Evolutionary conservation across 768 basidiomycete species (phyloP).

Genomic region (Rhizopogon sp.): DNA sequence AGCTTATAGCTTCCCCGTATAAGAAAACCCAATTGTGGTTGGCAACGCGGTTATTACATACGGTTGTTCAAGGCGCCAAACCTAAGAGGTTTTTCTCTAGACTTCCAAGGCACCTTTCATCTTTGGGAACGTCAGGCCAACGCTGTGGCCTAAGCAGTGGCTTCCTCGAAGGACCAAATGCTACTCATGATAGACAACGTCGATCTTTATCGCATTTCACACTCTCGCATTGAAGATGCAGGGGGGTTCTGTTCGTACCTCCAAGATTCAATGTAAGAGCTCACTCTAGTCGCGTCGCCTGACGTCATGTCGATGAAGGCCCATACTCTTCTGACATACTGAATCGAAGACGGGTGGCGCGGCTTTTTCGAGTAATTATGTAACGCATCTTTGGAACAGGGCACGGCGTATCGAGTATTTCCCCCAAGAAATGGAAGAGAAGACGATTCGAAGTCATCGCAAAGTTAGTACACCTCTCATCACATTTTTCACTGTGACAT

Average conservation of each 20-base stretch:
- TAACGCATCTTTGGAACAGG: not conserved
- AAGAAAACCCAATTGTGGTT: not conserved
- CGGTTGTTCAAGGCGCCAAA: not conserved
- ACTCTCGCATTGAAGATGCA: no score
- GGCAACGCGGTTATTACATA: not conserved
- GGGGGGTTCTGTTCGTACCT: no score
- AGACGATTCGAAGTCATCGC: not conserved
- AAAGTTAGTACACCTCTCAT: not conserved
- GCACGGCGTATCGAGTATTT: not conserved
- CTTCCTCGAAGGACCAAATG: not conserved
- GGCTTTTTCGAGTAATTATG: not conserved
- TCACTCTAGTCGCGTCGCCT: not conserved
- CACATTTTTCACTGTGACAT: not conserved
- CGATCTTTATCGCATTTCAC: not conserved
- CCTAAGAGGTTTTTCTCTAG: not conserved
- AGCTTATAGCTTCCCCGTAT: not conserved
- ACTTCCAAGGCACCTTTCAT: not conserved
- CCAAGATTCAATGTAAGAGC: no score
- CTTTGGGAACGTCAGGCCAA: not conserved
- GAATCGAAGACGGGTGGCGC: not conserved
- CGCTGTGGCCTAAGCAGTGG: not conserved
- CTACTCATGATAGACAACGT: not conserved
- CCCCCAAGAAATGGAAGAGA: not conserved
- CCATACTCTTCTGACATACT: not conserved
- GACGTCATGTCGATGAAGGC: not conserved